A percentile compares a stretch with the other conserved stretches of the same genome.
Evolutionary conservation across 2,329 filamentous ascomycete species (phyloP).

Genomic region (Trichophyton verrucosum): DNA sequence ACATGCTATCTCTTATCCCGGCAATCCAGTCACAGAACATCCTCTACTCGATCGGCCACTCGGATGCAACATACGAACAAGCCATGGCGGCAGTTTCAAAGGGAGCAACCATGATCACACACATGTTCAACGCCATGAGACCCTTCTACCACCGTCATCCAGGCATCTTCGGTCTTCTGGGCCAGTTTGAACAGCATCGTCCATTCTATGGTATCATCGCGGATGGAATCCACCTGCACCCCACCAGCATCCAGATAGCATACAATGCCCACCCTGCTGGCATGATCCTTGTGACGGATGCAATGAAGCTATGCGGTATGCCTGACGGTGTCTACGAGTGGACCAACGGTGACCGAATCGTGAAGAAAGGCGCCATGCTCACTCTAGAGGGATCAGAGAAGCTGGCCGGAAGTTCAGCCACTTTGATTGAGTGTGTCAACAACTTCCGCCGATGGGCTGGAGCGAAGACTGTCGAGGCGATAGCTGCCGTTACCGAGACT

Average conservation of each 20-base stretch:
- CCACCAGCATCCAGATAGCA: slow-evolving; percentile 77
- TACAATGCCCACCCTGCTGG: slow-evolving; percentile 75
- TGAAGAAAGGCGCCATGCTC: slow-evolving; percentile 53
- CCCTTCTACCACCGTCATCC: slow-evolving; percentile 85
- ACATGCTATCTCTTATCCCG: slow-evolving; percentile 57
- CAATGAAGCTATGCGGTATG: slow-evolving; percentile 75
- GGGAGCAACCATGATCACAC: slow-evolving; percentile 80
- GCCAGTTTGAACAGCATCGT: slow-evolving; percentile 43
- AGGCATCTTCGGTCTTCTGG: slow-evolving; percentile 76
- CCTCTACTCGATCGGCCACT: slow-evolving; percentile 71
- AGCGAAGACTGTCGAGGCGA: slow-evolving; percentile 28
- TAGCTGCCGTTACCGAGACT: slow-evolving; percentile 30
- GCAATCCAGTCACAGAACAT: slow-evolving; percentile 54
- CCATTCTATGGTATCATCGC: slow-evolving; percentile 84
- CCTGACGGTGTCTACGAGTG: slow-evolving; percentile 76
- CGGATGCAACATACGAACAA: slow-evolving; percentile 75
- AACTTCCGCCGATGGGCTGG: slow-evolving; percentile 33
- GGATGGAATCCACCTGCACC: slow-evolving; percentile 82
- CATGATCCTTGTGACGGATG: slow-evolving; percentile 81
- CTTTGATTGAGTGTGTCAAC: slow-evolving; percentile 34
- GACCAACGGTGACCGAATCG: slow-evolving; percentile 58
- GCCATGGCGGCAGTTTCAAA: slow-evolving; percentile 57
- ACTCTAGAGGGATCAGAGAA: slow-evolving; percentile 66
- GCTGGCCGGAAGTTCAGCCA: slow-evolving; percentile 55
- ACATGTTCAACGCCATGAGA: slow-evolving; percentile 88